phyloP scores from a whole-genome alignment of 2,329 filamentous ascomycete species.

The Taxawa tesnikishii region DNA sequence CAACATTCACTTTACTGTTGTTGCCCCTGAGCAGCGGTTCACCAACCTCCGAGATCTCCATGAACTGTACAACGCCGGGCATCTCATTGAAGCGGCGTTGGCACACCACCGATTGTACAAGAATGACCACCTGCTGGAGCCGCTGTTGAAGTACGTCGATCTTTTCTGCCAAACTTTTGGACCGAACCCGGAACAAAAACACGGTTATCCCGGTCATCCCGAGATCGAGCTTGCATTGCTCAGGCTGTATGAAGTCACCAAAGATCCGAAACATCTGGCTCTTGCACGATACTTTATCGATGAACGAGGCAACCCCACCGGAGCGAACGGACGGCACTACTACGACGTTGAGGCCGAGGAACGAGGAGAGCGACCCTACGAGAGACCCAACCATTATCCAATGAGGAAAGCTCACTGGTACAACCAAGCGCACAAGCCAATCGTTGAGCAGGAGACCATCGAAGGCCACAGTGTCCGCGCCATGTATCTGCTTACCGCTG shows the following conservation, averaged over 20 bases:
- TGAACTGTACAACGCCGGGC: slow-evolving; percentile 51
- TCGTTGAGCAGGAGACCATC: slow-evolving; percentile 40
- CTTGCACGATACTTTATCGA: slow-evolving; percentile 46
- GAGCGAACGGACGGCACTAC: slow-evolving; percentile 38
- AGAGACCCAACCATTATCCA: slow-evolving; percentile 36
- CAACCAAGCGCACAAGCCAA: slow-evolving; percentile 44
- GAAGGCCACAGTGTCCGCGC: slow-evolving; percentile 50
- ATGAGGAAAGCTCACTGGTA: slow-evolving; percentile 33
- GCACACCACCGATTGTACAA: slow-evolving; percentile 42
- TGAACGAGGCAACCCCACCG: slow-evolving; percentile 43
- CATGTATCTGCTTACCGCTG: slow-evolving; percentile 48
- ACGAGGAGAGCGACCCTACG: slow-evolving; percentile 37
- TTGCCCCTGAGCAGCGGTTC: slow-evolving; percentile 43
- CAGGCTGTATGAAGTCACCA: slow-evolving; percentile 30
- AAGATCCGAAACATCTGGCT: slow-evolving; percentile 25
- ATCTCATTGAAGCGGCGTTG: slow-evolving; percentile 49
- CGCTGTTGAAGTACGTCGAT: slow-evolving; percentile 42
- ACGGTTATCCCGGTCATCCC: slow-evolving; percentile 50
- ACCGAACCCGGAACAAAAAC: slow-evolving; percentile 33
- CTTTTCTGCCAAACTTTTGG: slow-evolving; percentile 42
- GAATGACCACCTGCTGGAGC: slow-evolving; percentile 39
- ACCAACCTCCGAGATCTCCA: slow-evolving; percentile 50
- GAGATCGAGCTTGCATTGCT: slow-evolving; percentile 41
- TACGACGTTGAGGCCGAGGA: slow-evolving; percentile 42
- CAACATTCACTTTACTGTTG: slow-evolving; percentile 51